phyloP scores from a whole-genome alignment of 176 grass and related monocot genomes.

The Miscanthus lutarioriparius region DNA sequence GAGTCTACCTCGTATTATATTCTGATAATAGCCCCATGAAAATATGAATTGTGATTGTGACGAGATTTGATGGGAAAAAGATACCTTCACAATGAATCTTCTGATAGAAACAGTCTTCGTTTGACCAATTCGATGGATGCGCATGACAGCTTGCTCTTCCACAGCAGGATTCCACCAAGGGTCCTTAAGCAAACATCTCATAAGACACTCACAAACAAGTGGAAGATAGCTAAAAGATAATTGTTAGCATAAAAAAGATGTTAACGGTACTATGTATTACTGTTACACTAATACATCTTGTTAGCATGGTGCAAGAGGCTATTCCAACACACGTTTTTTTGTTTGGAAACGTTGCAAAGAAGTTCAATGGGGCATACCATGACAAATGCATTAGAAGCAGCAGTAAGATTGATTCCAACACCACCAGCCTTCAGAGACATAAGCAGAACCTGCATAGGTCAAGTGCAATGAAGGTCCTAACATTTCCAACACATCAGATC shows the following conservation, averaged over 20 bases:
- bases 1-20: neutral
- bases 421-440: slow-evolving; percentile 98
- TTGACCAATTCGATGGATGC: slow-evolving; percentile 92
- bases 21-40: neutral
- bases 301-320: too few species aligned
- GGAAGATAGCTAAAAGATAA: neutral
- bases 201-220: neutral
- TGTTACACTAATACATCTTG: neutral
- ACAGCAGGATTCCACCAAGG: slow-evolving; percentile 99
- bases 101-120: slow-evolving; percentile 78
- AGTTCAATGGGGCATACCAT: slow-evolving; percentile 59
- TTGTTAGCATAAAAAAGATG: neutral
- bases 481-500: neutral
- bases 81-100: slow-evolving; percentile 91
- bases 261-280: neutral
- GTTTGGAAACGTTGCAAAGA: neutral
- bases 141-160: slow-evolving; percentile 95
- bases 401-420: slow-evolving; percentile 98
- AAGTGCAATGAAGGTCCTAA: slow-evolving; percentile 19
- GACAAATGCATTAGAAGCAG: slow-evolving; percentile 93
- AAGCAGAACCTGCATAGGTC: slow-evolving; percentile 66
- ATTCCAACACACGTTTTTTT: too few species aligned
- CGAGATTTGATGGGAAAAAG: neutral
- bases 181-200: slow-evolving; percentile 52
- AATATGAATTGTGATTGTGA: neutral